These are phyloP conservation scores for Trichoderma lentiforme DNA, from an alignment of 2,329 filamentous ascomycete species.

Conservation along the genomic window DNA sequence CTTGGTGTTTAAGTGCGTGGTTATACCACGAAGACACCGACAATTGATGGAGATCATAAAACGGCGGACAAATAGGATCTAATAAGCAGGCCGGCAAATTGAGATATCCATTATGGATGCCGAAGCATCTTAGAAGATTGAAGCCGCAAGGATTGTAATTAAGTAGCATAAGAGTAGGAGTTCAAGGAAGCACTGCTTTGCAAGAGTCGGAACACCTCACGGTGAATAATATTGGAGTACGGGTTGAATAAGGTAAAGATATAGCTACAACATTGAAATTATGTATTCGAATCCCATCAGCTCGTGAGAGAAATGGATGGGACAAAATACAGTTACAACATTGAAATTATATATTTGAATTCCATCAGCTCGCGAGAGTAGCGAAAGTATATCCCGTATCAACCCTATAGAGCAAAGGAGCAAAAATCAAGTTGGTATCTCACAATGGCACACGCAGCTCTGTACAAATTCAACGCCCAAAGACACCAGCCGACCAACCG, in stretches of 20 bases:
- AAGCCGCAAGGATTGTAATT: not conserved
- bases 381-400: not conserved
- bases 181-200: not conserved
- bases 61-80: not conserved
- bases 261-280: not conserved
- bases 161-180: not conserved
- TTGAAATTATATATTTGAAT: not conserved
- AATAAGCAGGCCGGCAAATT: not conserved
- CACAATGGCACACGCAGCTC: constrained; percentile 21
- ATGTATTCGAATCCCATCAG: not conserved
- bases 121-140: not conserved
- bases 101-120: not conserved
- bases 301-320: no score
- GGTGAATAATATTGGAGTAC: not conserved
- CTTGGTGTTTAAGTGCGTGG: not conserved
- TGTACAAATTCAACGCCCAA: constrained; percentile 22
- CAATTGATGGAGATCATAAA: not conserved
- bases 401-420: not conserved
- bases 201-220: not conserved
- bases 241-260: not conserved
- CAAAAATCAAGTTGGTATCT: constrained; percentile 28
- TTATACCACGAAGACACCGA: not conserved
- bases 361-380: not conserved
- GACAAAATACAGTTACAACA: not conserved
- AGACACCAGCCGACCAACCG: constrained; percentile 18